Percentiles rank a stretch among this genome's conserved stretches.
Evolutionary conservation across 1,139 yeast species (phyloP).

Genomic region (Scheffersomyces segobiensis): DNA sequence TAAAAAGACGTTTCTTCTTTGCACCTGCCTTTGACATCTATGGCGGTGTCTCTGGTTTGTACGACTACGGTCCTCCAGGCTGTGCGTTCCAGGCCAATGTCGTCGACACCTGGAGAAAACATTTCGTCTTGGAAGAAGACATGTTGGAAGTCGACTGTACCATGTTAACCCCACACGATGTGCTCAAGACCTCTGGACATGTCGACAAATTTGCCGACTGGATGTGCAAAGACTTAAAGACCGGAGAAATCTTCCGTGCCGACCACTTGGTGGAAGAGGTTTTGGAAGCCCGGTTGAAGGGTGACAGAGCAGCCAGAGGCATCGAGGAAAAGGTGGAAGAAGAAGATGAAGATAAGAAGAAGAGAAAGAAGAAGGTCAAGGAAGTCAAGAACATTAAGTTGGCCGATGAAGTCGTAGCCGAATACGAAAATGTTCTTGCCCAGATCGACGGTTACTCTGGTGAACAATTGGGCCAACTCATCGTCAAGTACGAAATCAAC

Average conservation of each 20-base stretch:
- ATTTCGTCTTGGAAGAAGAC: conserved; percentile 94
- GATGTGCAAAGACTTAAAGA: conserved; percentile 95
- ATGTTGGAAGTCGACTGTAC: conserved; percentile 99
- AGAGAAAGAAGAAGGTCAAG: conserved; percentile 94
- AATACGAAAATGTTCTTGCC: conserved; percentile 84
- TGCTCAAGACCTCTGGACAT: conserved; percentile 97
- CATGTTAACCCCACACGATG: conserved; percentile 96
- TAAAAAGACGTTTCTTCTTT: conserved; percentile 93
- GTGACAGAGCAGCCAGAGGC: conserved; percentile 96
- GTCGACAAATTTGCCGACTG: conserved; percentile 98
- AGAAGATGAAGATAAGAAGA: conserved; percentile 73
- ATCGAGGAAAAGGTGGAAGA: conserved; percentile 51
- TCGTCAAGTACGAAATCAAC: conserved; percentile 74
- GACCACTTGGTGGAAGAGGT: conserved; percentile 98
- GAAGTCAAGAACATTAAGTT: conserved; percentile 87
- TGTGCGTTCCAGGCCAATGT: conserved; percentile 97
- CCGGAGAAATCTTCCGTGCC: conserved; percentile 98
- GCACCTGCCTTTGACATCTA: conserved; percentile 97
- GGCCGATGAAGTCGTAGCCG: conserved; percentile 74
- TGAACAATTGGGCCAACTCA: conserved; percentile 84
- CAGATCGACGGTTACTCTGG: conserved; percentile 96
- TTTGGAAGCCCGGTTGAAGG: conserved; percentile 90
- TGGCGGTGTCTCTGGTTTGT: conserved; percentile 97
- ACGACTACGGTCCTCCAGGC: conserved; percentile 99
- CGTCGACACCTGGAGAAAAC: conserved; percentile 95